phyloP scores from a whole-genome alignment of 2,329 filamentous ascomycete genomes.

The Trichophyton rubrum region DNA sequence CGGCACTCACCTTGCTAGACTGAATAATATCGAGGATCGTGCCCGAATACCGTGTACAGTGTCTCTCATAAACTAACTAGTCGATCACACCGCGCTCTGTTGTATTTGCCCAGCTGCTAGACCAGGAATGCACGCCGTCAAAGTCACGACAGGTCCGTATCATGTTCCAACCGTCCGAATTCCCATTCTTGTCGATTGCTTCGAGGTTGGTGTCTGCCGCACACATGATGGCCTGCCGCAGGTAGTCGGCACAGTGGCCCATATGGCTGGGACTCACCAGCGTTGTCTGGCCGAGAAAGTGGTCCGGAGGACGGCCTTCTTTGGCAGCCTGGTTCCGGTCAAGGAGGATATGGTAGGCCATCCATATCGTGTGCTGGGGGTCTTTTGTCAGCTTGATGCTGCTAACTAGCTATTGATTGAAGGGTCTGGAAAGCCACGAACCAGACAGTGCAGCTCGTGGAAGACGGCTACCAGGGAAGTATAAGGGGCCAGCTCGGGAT shows the following conservation, averaged over 20 bases:
- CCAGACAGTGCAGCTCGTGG: too few relatives aligned
- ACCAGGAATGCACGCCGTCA: neutral
- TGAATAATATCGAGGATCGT: too few relatives aligned
- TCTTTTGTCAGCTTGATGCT: too few relatives aligned
- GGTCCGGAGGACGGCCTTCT: neutral
- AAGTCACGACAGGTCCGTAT: neutral
- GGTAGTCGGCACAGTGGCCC: slow-evolving; percentile 6
- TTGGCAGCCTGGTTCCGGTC: too few relatives aligned
- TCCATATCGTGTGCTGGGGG: too few relatives aligned
- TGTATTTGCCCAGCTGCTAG: neutral
- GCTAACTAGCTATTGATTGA: too few relatives aligned
- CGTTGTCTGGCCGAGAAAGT: neutral
- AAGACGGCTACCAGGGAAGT: too few relatives aligned
- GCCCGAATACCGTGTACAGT: too few relatives aligned
- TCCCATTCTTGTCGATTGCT: neutral
- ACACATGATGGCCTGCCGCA: slow-evolving; percentile 13
- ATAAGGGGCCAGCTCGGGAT: too few relatives aligned
- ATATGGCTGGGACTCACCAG: neutral
- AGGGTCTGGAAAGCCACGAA: too few relatives aligned
- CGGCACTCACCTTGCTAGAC: too few relatives aligned
- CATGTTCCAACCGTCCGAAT: neutral
- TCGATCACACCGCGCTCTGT: neutral
- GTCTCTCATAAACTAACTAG: neutral
- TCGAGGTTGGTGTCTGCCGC: slow-evolving; percentile 14
- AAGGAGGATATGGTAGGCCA: too few relatives aligned